Evolutionary conservation across 164 flowering plant species (phyloP).

Genomic region (Macadamia integrifolia): DNA sequence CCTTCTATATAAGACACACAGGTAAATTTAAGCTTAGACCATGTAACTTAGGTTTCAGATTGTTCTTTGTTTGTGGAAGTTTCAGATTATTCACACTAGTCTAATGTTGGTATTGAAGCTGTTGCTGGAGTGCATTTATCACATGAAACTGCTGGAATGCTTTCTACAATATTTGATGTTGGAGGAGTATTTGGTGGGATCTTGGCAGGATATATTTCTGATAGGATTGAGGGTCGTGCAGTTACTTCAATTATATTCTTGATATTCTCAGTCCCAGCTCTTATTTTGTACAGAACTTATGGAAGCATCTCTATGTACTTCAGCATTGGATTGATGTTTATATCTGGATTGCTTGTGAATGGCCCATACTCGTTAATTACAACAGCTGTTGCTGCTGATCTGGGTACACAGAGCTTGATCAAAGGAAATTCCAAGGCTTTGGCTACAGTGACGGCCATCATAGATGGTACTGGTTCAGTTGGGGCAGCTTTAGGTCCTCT

Average conservation of each 20-base stretch:
- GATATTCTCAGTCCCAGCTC: slow-evolving; percentile 67
- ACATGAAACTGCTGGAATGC: slow-evolving; percentile 77
- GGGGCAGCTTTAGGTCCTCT: slow-evolving; percentile 98
- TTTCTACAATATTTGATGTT: slow-evolving; percentile 81
- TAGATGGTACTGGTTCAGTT: slow-evolving; percentile 97
- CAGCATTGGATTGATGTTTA: slow-evolving; percentile 67
- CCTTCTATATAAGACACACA: slow-evolving; percentile 91
- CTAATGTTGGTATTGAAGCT: slow-evolving; percentile 43
- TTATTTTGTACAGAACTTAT: slow-evolving; percentile 58
- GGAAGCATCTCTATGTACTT: slow-evolving; percentile 64
- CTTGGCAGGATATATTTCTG: slow-evolving; percentile 77
- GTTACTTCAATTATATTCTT: slow-evolving; percentile 69
- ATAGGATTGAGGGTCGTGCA: slow-evolving; percentile 80
- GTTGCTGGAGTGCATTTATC: slow-evolving; percentile 88
- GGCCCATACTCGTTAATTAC: slow-evolving; percentile 97
- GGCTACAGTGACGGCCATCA: slow-evolving; percentile 97
- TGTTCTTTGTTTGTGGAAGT: too few species aligned
- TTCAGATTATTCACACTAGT: neutral
- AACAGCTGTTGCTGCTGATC: slow-evolving; percentile 96
- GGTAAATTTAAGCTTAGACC: slow-evolving; percentile 32
- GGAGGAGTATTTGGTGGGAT: slow-evolving; percentile 97
- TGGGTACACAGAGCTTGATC: slow-evolving; percentile 66
- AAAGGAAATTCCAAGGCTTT: slow-evolving; percentile 83
- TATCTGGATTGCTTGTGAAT: slow-evolving; percentile 82
- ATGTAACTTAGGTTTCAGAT: neutral